A percentile compares a stretch with the other conserved stretches of the same genome.
These are phyloP conservation scores for Pleurotus sapidus DNA, from an alignment of 768 basidiomycete genomes.

Conservation along the genomic window DNA sequence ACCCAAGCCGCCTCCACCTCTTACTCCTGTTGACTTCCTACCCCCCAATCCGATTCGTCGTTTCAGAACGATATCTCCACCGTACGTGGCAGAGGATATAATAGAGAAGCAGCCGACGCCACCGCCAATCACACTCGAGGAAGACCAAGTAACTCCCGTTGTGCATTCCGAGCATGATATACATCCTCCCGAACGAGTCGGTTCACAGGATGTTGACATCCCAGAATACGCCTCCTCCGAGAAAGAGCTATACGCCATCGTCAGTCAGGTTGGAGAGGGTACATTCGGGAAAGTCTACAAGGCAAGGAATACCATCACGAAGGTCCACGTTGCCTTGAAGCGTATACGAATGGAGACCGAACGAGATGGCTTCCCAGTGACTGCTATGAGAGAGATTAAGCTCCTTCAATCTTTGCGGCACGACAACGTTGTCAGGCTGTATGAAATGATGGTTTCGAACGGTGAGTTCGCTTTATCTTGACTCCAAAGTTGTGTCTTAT, in stretches of 20 bases:
- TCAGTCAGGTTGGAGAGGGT: constrained; percentile 95
- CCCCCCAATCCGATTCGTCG: background rate
- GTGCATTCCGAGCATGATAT: background rate
- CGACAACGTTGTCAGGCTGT: constrained; percentile 82
- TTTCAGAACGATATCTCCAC: too few relatives aligned
- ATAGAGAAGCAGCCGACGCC: background rate
- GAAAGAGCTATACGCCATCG: constrained; percentile 75
- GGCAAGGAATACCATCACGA: constrained; percentile 80
- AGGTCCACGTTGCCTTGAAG: constrained; percentile 84
- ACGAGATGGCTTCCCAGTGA: constrained; percentile 97
- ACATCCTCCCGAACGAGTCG: background rate
- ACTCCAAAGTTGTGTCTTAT: constrained; percentile 1
- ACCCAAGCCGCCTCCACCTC: background rate
- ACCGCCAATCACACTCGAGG: background rate
- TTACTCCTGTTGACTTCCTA: background rate
- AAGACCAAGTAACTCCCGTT: background rate
- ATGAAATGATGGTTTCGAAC: constrained; percentile 99
- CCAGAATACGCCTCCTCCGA: constrained; percentile 17
- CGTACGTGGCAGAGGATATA: too few relatives aligned
- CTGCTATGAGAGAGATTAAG: constrained; percentile 98
- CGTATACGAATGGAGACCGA: constrained; percentile 98
- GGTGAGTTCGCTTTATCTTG: constrained; percentile 45
- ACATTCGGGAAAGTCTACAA: constrained; percentile 99
- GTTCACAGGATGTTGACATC: constrained; percentile 2
- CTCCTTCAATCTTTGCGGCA: constrained; percentile 90